These are phyloP conservation scores for Massospora cicadina DNA, from an alignment of 371 early-diverging fungal genomes.

Conservation along the genomic window DNA sequence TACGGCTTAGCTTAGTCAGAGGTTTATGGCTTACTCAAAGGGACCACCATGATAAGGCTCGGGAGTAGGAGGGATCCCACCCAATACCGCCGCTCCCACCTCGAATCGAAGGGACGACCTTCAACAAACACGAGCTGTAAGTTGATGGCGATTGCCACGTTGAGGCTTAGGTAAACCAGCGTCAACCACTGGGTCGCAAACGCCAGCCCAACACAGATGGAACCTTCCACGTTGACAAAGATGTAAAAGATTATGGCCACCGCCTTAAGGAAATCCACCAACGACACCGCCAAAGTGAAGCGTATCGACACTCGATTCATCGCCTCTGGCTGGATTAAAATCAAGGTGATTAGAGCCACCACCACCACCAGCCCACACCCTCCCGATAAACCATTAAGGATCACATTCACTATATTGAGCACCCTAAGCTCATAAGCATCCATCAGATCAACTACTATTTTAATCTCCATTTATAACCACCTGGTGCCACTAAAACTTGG, in stretches of 20 bases:
- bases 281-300: not conserved
- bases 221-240: not conserved
- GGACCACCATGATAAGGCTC: not conserved
- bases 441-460: no score
- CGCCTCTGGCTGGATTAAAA: not conserved
- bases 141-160: conserved; percentile 4
- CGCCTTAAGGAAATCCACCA: conserved; percentile 4
- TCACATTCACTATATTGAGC: not conserved
- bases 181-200: not conserved
- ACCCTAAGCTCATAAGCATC: not conserved
- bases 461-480: no score
- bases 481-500: no score
- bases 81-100: conserved; percentile 5
- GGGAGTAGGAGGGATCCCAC: not conserved
- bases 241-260: not conserved
- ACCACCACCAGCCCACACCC: not conserved
- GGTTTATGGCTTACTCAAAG: not conserved
- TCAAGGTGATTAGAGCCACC: not conserved
- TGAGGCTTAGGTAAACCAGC: conserved; percentile 4
- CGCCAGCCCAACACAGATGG: not conserved
- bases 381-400: not conserved
- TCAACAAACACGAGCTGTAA: conserved; percentile 3
- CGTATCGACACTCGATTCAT: conserved; percentile 2
- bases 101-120: not conserved
- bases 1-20: not conserved